Evolutionary conservation across 2,329 filamentous ascomycete species (phyloP), one percentile per base, ranked within the genome.

Genomic region (Tolypocladium endophyticum): DNA sequence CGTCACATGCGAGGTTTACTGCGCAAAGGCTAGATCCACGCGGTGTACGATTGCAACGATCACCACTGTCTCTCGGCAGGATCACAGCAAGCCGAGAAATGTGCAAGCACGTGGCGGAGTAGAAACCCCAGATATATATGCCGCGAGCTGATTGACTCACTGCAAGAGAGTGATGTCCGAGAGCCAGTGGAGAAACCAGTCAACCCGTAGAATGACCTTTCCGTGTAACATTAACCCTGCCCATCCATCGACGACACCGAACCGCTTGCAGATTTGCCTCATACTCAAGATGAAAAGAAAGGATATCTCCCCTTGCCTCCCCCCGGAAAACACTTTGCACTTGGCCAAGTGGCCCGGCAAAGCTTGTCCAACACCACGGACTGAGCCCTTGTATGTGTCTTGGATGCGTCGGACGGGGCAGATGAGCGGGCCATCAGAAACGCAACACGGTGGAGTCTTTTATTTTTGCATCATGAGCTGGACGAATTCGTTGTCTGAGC

Each of bases 391-490:
- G 30, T 16, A 35, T 35, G 50, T 23, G 23, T 25, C 28, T 52
- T 59, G 20, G 55, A 43, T 25, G 25, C 30, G 41, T 36, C 38
- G 47, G 54, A 9, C 54, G 23, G 23, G 47, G 54, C 53, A 45
- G 33, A 43, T 54, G 25, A 53, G 39, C 28, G 45, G 28, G 33
- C 47, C 38, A 54, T 43, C 30, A 33, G 45, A 41, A 55, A 30
- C 14, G 33, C 39, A 52, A 60, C 39, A 58, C 39, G 55, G 56
- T 55, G 63, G 11, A n/a, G 59, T 60, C 55, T 61, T 35, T 81
- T 90, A 93, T 82, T 93, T 93, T 83, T 94, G 90, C 90, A 94
- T 93, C 90, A 94, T 94, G 73, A 94, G 87, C 79, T 94, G 90
- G 69, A 94, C 90, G 72, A 94, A 94, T 77, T 94, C 90, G 81